Evolutionary conservation across 2,329 filamentous ascomycete genomes (phyloP).

Genomic region (Lecanosticta acicola): DNA sequence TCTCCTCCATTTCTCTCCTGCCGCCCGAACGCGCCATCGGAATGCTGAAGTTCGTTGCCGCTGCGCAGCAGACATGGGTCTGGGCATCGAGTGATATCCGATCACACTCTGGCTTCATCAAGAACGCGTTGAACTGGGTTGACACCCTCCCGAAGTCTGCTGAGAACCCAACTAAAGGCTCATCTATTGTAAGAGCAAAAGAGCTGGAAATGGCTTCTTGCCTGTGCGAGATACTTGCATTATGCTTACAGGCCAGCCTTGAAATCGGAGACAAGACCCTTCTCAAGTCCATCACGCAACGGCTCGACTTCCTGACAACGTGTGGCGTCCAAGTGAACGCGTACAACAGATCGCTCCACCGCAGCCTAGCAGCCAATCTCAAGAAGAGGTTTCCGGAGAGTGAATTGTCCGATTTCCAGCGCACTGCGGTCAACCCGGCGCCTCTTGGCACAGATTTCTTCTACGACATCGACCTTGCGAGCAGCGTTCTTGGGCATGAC

Average conservation of each 20-base stretch:
- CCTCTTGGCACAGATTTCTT: constrained; percentile 70
- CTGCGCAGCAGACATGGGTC: constrained; percentile 90
- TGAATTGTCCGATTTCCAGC: constrained; percentile 72
- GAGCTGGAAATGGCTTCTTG: constrained; percentile 64
- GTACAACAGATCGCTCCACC: constrained; percentile 83
- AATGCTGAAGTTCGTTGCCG: constrained; percentile 79
- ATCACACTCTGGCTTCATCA: constrained; percentile 67
- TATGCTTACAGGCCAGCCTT: constrained; percentile 81
- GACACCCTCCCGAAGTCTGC: constrained; percentile 48
- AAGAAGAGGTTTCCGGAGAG: constrained; percentile 68
- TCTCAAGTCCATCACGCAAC: constrained; percentile 64
- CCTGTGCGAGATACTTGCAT: constrained; percentile 79
- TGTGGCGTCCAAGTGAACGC: constrained; percentile 71
- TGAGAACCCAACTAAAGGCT: constrained; percentile 22
- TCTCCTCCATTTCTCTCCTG: constrained; percentile 59
- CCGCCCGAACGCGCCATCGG: constrained; percentile 63
- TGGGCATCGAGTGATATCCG: constrained; percentile 82
- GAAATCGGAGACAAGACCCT: constrained; percentile 65
- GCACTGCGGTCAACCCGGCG: constrained; percentile 51
- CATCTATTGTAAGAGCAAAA: constrained; percentile 27
- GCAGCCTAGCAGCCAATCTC: constrained; percentile 80
- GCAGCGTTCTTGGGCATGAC: constrained; percentile 71
- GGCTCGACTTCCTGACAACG: constrained; percentile 72
- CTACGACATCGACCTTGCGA: constrained; percentile 72
- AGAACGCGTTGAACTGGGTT: constrained; percentile 65